phyloP scores from a whole-genome alignment of 1,284 basidiomycete species.

The Tylopilus orsonianus region DNA sequence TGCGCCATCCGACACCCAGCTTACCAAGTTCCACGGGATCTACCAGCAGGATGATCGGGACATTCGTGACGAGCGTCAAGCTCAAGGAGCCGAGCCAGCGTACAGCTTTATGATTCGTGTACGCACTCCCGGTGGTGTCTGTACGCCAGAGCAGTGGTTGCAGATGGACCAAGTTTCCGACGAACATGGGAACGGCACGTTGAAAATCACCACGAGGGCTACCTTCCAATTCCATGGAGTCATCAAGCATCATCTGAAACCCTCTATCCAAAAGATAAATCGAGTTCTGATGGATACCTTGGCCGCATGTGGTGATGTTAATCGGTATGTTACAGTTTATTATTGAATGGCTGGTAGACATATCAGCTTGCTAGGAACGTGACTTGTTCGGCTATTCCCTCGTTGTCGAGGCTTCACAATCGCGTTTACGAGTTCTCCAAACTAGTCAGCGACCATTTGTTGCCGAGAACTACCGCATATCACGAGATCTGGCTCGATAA shows the following conservation, averaged over 20 bases:
- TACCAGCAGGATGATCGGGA: conserved; percentile 98
- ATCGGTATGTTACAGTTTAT: conserved; percentile 55
- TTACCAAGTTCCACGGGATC: conserved; percentile 99
- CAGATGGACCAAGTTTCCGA: conserved; percentile 95
- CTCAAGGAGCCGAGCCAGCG: conserved; percentile 92
- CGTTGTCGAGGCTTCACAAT: conserved; percentile 80
- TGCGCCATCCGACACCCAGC: conserved; percentile 86
- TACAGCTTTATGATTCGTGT: conserved; percentile 99
- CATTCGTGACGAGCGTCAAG: conserved; percentile 94
- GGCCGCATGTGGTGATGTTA: conserved; percentile 98
- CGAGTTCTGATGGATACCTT: conserved; percentile 90
- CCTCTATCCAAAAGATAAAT: conserved; percentile 97
- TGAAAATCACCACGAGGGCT: conserved; percentile 97
- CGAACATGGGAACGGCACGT: conserved; percentile 90
- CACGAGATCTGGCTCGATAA: conserved; percentile 99
- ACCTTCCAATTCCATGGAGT: conserved; percentile 99
- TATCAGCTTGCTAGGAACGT: conserved; percentile 71
- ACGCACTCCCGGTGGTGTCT: conserved; percentile 94
- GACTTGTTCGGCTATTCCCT: conserved; percentile 90
- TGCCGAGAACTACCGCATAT: conserved; percentile 92
- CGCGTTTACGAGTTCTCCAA: conserved; percentile 89
- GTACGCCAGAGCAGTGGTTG: conserved; percentile 90
- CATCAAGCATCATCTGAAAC: conserved; percentile 95
- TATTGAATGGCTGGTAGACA: conserved; percentile 6
- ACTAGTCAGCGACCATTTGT: conserved; percentile 81